Evolutionary conservation across 169 alveolate genomes (phyloP).

Genomic region (Eimeria sp.): DNA sequence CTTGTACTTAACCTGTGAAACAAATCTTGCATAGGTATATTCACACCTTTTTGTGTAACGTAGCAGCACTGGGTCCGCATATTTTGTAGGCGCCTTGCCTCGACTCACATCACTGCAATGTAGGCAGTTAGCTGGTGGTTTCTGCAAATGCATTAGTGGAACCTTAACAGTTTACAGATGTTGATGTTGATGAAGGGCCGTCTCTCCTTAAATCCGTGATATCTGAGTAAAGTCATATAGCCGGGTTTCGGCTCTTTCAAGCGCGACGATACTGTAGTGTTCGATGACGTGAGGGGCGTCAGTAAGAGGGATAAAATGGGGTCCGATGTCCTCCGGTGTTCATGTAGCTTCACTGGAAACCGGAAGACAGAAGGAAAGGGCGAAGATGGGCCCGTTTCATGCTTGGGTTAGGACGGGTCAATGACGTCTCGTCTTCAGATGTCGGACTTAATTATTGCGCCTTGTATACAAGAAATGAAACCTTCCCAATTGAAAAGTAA

Average conservation of each 20-base stretch:
- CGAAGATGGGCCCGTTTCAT: not conserved
- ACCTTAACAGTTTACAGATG: not conserved
- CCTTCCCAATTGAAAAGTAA: conserved; percentile 89
- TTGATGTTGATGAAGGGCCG: not conserved
- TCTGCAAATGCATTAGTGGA: not conserved
- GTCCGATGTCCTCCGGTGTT: not conserved
- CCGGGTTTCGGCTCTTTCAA: not conserved
- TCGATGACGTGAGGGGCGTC: not conserved
- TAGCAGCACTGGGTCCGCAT: not conserved
- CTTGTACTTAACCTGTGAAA: not conserved
- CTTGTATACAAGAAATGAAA: conserved; percentile 90
- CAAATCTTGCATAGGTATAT: not conserved
- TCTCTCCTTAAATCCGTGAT: not conserved
- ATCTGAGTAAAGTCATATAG: not conserved
- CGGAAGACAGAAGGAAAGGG: not conserved
- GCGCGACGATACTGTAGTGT: not conserved
- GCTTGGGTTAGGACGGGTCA: not conserved
- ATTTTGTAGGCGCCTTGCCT: not conserved
- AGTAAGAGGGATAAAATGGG: not conserved
- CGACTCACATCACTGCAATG: not conserved
- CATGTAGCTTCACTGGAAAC: not conserved
- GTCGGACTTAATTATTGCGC: conserved; percentile 38
- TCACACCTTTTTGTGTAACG: not conserved
- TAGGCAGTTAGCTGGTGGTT: not conserved
- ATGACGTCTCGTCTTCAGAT: not conserved